These are phyloP conservation scores for Nakazawaea ishiwadae DNA, from an alignment of 805 yeast genomes.

Conservation along the genomic window DNA sequence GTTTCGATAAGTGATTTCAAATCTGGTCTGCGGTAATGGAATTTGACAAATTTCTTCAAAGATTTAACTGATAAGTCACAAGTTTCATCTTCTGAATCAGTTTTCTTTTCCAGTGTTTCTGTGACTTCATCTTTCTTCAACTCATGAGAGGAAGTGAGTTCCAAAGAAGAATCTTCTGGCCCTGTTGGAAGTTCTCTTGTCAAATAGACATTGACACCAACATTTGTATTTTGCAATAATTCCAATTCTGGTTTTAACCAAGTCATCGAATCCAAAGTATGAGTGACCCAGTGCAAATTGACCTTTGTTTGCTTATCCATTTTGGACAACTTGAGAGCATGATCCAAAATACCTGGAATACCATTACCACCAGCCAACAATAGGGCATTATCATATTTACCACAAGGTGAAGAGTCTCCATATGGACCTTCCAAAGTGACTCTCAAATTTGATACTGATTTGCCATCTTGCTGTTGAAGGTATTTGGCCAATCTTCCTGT, in stretches of 20 bases:
- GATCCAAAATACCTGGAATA: slow-evolving; percentile 50
- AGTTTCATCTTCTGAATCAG: slow-evolving; percentile 6
- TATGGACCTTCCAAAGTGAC: slow-evolving; percentile 66
- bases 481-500: slow-evolving; percentile 38
- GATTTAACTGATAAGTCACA: slow-evolving; percentile 4
- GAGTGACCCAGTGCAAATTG: slow-evolving; percentile 25
- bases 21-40: slow-evolving; percentile 44
- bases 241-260: slow-evolving; percentile 25
- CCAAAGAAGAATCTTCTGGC: slow-evolving; percentile 6
- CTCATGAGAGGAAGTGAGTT: slow-evolving; percentile 7
- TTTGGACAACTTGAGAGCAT: slow-evolving; percentile 21
- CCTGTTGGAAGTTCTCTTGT: slow-evolving; percentile 26
- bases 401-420: slow-evolving; percentile 47
- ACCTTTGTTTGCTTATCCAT: slow-evolving; percentile 10
- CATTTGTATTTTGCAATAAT: slow-evolving; percentile 18
- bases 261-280: slow-evolving; percentile 20
- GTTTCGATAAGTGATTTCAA: slow-evolving; percentile 32
- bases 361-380: slow-evolving; percentile 76
- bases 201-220: slow-evolving; percentile 30
- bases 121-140: slow-evolving; percentile 7
- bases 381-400: slow-evolving; percentile 47
- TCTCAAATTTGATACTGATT: slow-evolving; percentile 23
- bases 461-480: slow-evolving; percentile 24
- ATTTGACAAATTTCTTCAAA: slow-evolving; percentile 23
- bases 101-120: slow-evolving; percentile 12